phyloP scores from a whole-genome alignment of 306 rosid genomes.

The Glycyrrhiza uralensis region DNA sequence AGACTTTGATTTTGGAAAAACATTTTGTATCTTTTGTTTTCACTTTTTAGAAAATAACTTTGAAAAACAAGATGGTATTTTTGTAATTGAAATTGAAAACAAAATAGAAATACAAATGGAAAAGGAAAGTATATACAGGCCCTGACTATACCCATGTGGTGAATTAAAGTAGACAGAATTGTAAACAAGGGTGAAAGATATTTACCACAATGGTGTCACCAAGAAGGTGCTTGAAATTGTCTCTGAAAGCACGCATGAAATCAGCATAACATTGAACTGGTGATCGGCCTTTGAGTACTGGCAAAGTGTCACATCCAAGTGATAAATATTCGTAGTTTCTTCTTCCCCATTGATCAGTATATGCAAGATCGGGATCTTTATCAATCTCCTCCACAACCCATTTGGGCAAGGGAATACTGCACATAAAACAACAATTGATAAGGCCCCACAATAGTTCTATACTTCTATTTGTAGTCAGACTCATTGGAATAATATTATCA shows the following conservation, averaged over 20 bases:
- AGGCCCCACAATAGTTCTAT: too few relatives aligned
- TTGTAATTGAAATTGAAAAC: too few relatives aligned
- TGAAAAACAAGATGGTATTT: too few relatives aligned
- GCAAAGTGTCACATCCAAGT: conserved; percentile 80
- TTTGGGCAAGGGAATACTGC: conserved; percentile 90
- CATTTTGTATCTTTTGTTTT: too few relatives aligned
- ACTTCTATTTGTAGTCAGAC: background rate
- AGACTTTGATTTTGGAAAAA: too few relatives aligned
- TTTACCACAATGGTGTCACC: conserved; percentile 92
- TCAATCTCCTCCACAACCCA: conserved; percentile 86
- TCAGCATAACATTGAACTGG: conserved; percentile 93
- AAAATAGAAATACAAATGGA: too few relatives aligned
- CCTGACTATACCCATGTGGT: background rate
- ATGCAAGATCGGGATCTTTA: conserved; percentile 77
- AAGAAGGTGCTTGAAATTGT: conserved; percentile 72
- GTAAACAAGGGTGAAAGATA: background rate
- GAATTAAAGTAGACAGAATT: background rate
- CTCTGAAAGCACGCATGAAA: conserved; percentile 87
- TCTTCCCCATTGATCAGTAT: conserved; percentile 96
- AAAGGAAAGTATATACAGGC: too few relatives aligned
- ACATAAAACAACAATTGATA: background rate
- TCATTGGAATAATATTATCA: background rate
- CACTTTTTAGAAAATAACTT: too few relatives aligned
- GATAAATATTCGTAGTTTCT: conserved; percentile 83
- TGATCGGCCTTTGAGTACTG: conserved; percentile 87